Evolutionary conservation across 73 alveolate species (phyloP), one percentile per base, ranked within the genome.

Genomic region (Diophrys sp.): DNA sequence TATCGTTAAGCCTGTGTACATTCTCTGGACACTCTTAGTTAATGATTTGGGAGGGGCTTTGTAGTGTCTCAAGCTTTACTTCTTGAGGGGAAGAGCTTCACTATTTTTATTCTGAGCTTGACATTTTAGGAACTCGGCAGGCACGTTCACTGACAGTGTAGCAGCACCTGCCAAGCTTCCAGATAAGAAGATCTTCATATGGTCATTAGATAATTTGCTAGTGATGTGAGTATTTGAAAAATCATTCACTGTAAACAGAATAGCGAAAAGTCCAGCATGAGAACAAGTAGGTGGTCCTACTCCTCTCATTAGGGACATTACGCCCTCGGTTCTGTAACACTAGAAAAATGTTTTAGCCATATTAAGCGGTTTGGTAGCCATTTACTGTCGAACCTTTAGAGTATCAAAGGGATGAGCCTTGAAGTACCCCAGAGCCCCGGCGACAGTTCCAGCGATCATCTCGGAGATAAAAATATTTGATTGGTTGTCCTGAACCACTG

Each of bases 131-230:
- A 71, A 23, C 25, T 71, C 79, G 1, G 67, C 14, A 1, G 79
- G 79, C 23, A 71, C 79, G 5, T 23, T 28, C 0, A 33, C 34
- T 0, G 31, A 29, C 11, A 34, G 34, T 14, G 33, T 32, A 24
- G 28, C 24, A 71, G 18, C 29, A 29, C 93, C 93, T 23, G 82
- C 78, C n/a, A 85, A 56, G 53, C 86, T 25, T 0, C 93, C 93
- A 23, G 88, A 23, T 2, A 78, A 1, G 24, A 56, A 73, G 66
- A 80, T 32, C 66, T 79, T 78, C 0, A 27, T 18, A n/a, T 67
- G 77, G 31, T 31, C 71, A n/a, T 26, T n/a, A 14, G 44, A 0
- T 11, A 53, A 8, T 26, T 26, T 26, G 27, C 69, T 72, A 14
- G 69, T 71, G 14, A 28, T 67, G 29, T 77, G 54, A 62, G 80